phyloP scores from a whole-genome alignment of 352 stramenopile species.

The Achlya hypogyna region DNA sequence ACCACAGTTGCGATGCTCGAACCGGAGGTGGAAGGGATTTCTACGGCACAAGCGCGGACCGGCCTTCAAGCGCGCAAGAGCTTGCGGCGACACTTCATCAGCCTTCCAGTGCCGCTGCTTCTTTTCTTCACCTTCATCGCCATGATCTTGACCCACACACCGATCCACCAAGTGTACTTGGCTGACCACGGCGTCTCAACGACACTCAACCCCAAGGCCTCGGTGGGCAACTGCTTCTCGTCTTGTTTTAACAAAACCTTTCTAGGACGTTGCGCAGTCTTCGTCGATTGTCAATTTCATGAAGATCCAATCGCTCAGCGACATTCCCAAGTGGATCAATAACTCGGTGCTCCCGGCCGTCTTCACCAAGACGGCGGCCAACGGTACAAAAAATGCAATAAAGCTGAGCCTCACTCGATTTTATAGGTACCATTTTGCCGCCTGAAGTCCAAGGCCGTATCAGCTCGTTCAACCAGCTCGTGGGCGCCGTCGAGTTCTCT shows the following conservation, averaged over 20 bases:
- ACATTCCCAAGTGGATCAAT: background rate
- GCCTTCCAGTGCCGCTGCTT: background rate
- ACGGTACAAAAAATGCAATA: slow-evolving; percentile 5
- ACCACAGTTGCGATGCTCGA: too few species aligned
- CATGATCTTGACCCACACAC: slow-evolving; percentile 1
- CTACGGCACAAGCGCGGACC: too few species aligned
- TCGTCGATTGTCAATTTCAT: background rate
- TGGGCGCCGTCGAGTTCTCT: background rate
- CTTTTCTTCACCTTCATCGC: background rate
- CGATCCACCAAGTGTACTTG: background rate
- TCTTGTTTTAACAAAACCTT: background rate
- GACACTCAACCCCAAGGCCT: background rate
- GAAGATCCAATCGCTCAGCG: background rate
- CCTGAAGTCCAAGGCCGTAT: background rate
- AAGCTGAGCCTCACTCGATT: background rate
- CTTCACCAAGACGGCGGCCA: background rate
- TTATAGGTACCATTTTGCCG: background rate
- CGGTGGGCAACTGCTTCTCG: background rate
- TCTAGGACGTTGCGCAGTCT: background rate
- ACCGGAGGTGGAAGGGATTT: too few species aligned
- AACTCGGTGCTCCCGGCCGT: background rate
- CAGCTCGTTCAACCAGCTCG: background rate
- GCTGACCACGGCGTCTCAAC: background rate
- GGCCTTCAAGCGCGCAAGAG: background rate
- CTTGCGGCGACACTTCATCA: background rate